phyloP scores from a whole-genome alignment of 2,329 filamentous ascomycete genomes.

The Xylariaceae sp. region DNA sequence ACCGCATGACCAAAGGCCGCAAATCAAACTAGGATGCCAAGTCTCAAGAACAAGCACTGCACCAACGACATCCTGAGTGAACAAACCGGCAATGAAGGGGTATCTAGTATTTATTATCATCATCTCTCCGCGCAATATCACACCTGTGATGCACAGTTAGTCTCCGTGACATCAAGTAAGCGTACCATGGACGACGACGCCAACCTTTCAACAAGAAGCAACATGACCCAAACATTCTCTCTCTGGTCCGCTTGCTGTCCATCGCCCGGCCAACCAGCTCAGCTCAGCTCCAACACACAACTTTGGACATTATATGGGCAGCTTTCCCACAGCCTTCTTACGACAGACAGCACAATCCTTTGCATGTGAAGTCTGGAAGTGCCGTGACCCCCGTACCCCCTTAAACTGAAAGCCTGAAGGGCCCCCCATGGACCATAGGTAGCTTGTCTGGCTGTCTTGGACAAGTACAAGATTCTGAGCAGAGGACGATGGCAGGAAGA shows the following conservation, averaged over 20 bases:
- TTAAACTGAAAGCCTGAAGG: neutral
- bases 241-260: conserved; percentile 3
- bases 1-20: too few species aligned
- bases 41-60: neutral
- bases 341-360: neutral
- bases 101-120: conserved; percentile 15
- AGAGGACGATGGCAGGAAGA: neutral
- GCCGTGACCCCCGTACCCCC: neutral
- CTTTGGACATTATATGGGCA: neutral
- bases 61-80: neutral
- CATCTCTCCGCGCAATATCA: conserved; percentile 6
- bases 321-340: neutral
- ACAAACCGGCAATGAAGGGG: conserved; percentile 11
- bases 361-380: neutral
- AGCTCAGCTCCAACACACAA: neutral
- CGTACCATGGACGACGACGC: conserved; percentile 4
- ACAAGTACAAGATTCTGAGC: neutral
- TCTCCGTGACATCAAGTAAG: conserved; percentile 1
- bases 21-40: too few species aligned
- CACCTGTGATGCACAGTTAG: conserved; percentile 10
- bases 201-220: conserved; percentile 15
- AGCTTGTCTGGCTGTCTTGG: neutral
- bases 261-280: neutral
- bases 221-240: conserved; percentile 11
- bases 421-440: neutral